Evolutionary conservation across 1,139 yeast genomes (phyloP).

Genomic region (Geotrichum cucujoidarum): DNA sequence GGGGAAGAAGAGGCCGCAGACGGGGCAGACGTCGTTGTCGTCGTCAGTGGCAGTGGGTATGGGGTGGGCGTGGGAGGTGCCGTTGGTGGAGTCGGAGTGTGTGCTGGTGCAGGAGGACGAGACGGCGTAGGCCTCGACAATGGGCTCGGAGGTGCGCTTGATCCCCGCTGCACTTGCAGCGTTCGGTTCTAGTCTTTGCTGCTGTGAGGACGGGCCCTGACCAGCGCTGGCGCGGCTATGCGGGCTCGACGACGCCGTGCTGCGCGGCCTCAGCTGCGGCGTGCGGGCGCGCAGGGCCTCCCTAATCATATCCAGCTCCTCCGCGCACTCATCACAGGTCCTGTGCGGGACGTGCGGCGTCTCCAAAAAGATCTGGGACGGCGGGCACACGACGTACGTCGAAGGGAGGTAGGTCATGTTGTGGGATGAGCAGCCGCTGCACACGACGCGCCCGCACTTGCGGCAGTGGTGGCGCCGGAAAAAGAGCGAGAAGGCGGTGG

Average conservation of each 20-base stretch:
- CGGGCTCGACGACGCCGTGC: not conserved
- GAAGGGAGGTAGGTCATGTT: conserved; percentile 45
- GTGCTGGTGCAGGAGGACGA: not conserved
- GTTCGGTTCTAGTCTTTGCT: conserved; percentile 2
- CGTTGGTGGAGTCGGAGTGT: not conserved
- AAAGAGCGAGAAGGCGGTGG: conserved; percentile 53
- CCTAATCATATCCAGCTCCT: conserved; percentile 55
- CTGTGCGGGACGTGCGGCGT: conserved; percentile 50
- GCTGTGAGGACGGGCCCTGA: not conserved
- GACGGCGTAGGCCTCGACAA: conserved; percentile 13
- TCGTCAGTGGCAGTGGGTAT: conserved; percentile 15
- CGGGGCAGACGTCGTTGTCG: conserved; percentile 28
- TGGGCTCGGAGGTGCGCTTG: conserved; percentile 11
- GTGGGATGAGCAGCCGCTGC: conserved; percentile 59
- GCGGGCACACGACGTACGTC: conserved; percentile 47
- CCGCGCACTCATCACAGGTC: conserved; percentile 69
- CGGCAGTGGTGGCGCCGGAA: conserved; percentile 89
- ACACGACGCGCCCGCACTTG: conserved; percentile 68
- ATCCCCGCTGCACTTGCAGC: not conserved
- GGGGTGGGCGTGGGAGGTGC: not conserved
- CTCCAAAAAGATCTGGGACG: conserved; percentile 45
- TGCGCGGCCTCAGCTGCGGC: conserved; percentile 5
- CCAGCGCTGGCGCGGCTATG: not conserved
- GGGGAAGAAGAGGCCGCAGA: conserved; percentile 4
- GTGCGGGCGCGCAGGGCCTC: conserved; percentile 24